Conservation (phyloP, 192 early-diverging fungal species). For the Coemansia brasiliensis region DNA sequence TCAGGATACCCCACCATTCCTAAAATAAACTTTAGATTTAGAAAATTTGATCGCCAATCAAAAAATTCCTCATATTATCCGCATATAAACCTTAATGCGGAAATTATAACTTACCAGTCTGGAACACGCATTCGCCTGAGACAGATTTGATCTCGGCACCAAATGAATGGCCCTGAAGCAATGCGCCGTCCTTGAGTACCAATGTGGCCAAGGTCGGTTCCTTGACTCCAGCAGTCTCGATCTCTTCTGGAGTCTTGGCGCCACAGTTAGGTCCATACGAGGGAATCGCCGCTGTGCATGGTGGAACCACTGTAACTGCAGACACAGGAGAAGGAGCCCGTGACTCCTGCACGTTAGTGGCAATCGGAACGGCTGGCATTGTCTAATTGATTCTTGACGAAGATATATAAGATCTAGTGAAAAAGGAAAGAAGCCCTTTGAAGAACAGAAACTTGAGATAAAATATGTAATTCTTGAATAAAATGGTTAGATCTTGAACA, state of each 20-base stretch:
- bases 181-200: conserved; percentile 81
- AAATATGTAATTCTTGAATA: too few species aligned
- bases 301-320: conserved; percentile 29
- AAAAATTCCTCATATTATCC: not conserved
- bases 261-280: conserved; percentile 40
- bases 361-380: conserved; percentile 49
- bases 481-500: conserved; percentile 13
- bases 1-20: conserved; percentile 99
- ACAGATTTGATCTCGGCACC: conserved; percentile 83
- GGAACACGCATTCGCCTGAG: conserved; percentile 97
- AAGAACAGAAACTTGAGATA: conserved; percentile 2
- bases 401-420: conserved; percentile 6
- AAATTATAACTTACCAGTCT: conserved; percentile 78
- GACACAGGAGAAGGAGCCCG: conserved; percentile 42
- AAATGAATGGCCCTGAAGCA: conserved; percentile 91
- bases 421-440: not conserved
- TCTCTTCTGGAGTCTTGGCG: conserved; percentile 43
- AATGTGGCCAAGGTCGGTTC: conserved; percentile 63
- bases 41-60: not conserved
- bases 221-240: conserved; percentile 22
- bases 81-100: not conserved
- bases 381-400: not conserved
- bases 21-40: conserved; percentile 11
- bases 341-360: conserved; percentile 52
- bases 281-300: conserved; percentile 45